These are phyloP conservation scores for Trypanosoma cruzi DNA, from an alignment of 208 protist genomes.

Conservation along the genomic window DNA sequence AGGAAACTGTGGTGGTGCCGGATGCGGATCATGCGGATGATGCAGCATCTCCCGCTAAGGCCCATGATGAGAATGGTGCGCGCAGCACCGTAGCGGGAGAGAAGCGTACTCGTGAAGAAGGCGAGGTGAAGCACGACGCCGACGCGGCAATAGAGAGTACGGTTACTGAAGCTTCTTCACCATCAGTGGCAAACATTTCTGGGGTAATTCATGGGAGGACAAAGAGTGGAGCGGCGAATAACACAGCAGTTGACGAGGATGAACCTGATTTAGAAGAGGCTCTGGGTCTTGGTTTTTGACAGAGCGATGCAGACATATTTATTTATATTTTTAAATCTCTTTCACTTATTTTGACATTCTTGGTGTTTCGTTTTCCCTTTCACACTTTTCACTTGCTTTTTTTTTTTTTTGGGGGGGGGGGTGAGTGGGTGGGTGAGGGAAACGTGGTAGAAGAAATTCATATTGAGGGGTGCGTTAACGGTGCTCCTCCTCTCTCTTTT, in stretches of 20 bases:
- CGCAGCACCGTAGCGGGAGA: not conserved
- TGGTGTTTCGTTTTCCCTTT: slow-evolving; percentile 11
- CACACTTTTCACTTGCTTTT: too few species aligned
- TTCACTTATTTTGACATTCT: not conserved
- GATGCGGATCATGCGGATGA: too few species aligned
- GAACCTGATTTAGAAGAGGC: slow-evolving; percentile 65
- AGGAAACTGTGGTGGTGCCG: slow-evolving; percentile 24
- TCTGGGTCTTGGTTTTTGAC: slow-evolving; percentile 82
- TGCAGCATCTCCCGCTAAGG: too few species aligned
- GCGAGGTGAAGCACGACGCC: not conserved
- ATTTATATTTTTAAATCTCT: too few species aligned
- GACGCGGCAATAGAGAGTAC: not conserved
- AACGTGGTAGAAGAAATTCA: too few species aligned
- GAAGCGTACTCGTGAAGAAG: slow-evolving; percentile 19
- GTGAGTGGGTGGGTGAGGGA: too few species aligned
- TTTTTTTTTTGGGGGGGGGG: too few species aligned
- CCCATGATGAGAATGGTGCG: not conserved
- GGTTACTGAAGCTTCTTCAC: not conserved
- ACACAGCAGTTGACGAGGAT: slow-evolving; percentile 22
- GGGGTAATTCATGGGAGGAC: not conserved
- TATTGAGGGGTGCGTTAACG: too few species aligned
- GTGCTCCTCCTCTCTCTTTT: too few species aligned
- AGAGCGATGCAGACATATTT: too few species aligned
- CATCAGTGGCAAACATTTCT: not conserved
- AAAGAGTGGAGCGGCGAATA: not conserved